Percentiles rank a stretch among this genome's conserved stretches.
Evolutionary conservation across 225 moss, liverwort and hornwort species (phyloP).

Genomic region (Antitrichia curtipendula): DNA sequence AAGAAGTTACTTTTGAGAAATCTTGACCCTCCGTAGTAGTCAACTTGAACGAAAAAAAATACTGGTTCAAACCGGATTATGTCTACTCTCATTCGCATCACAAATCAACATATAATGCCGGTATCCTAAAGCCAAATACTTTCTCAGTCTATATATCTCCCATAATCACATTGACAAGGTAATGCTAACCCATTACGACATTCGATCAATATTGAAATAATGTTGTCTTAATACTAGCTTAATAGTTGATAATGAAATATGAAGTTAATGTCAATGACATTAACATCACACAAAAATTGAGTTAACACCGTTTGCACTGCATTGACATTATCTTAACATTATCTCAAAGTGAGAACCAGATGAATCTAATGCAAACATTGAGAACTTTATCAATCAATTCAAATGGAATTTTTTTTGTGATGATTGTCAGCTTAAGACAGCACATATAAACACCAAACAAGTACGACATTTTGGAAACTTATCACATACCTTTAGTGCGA

Average conservation of each 20-base stretch:
- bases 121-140: not conserved
- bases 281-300: not conserved
- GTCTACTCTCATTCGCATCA: not conserved
- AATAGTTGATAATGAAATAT: not conserved
- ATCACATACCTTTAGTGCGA: constrained; percentile 52
- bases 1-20: not conserved
- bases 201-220: not conserved
- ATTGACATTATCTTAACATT: not conserved
- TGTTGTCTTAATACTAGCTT: not conserved
- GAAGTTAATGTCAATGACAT: not conserved
- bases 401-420: not conserved
- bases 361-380: not conserved
- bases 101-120: not conserved
- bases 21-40: not conserved
- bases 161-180: too few species aligned
- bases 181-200: too few species aligned
- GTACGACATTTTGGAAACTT: not conserved
- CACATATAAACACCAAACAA: not conserved
- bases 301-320: not conserved
- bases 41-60: not conserved
- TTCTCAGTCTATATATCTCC: not conserved
- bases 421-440: not conserved
- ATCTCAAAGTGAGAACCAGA: not conserved
- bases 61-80: not conserved
- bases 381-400: not conserved